Percentiles rank a stretch among this genome's conserved stretches.
Evolutionary conservation across 2,329 filamentous ascomycete genomes (phyloP).

Genomic region (Penicillium sp.): DNA sequence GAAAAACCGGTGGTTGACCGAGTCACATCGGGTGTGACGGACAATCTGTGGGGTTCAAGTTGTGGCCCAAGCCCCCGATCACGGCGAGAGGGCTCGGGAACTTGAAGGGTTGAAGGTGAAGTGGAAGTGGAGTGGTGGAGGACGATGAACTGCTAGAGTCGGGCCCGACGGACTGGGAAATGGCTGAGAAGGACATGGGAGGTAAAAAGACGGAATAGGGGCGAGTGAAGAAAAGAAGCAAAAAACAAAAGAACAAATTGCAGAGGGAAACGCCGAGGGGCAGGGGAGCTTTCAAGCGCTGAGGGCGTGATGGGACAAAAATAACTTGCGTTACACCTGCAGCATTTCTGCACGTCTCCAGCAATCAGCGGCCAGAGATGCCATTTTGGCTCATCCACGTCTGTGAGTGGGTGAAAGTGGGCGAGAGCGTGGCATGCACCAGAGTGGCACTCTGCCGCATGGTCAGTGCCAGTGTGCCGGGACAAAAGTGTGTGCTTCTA

Average conservation of each 20-base stretch:
- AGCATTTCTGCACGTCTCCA: conserved; percentile 27
- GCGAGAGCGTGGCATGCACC: not conserved
- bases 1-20: conserved; percentile 15
- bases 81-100: conserved; percentile 5
- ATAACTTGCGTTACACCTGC: conserved; percentile 30
- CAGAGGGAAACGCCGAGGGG: not conserved
- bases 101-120: conserved; percentile 3
- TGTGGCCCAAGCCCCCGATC: conserved; percentile 11
- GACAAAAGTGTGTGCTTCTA: conserved; percentile 1
- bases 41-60: conserved; percentile 2
- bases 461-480: conserved; percentile 5
- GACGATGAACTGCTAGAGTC: not conserved
- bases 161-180: conserved; percentile 15
- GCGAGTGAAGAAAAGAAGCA: not conserved
- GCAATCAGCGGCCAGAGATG: conserved; percentile 20
- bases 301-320: conserved; percentile 25
- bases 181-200: not conserved
- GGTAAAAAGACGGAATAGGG: not conserved
- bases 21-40: conserved; percentile 5
- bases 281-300: conserved; percentile 19
- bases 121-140: not conserved
- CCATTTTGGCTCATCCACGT: conserved; percentile 9
- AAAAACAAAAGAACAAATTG: not conserved
- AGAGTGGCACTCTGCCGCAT: conserved; percentile 1
- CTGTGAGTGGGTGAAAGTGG: conserved; percentile 13